These are phyloP conservation scores for Thalassiosira mediterranea DNA, from an alignment of 352 stramenopile genomes.

Conservation along the genomic window DNA sequence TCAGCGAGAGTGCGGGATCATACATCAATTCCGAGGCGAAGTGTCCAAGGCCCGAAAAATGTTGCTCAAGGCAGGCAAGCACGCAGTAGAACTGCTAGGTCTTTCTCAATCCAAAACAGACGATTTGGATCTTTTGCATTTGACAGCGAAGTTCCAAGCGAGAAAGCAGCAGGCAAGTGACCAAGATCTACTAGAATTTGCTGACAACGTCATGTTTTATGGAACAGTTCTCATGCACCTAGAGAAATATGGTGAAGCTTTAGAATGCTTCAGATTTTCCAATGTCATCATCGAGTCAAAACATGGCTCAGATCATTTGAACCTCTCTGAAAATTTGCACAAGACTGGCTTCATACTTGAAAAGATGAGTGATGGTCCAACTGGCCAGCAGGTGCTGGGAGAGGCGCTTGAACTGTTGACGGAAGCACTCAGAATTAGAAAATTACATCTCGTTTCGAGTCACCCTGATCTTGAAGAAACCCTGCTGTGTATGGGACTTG, in stretches of 20 bases:
- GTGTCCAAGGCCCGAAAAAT: conserved; percentile 40
- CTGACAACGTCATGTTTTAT: conserved; percentile 63
- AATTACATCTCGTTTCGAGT: conserved; percentile 54
- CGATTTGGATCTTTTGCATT: conserved; percentile 29
- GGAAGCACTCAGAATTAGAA: conserved; percentile 63
- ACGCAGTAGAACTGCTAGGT: conserved; percentile 35
- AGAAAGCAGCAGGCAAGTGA: conserved; percentile 42
- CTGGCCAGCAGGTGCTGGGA: conserved; percentile 20
- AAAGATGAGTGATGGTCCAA: conserved; percentile 37
- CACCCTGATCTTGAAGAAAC: conserved; percentile 63
- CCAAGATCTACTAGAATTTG: conserved; percentile 49
- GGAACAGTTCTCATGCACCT: conserved; percentile 52
- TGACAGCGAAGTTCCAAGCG: conserved; percentile 50
- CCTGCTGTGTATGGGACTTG: conserved; percentile 55
- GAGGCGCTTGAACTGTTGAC: conserved; percentile 60
- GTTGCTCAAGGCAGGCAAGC: conserved; percentile 40
- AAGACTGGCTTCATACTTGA: conserved; percentile 54
- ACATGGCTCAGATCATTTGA: conserved; percentile 62
- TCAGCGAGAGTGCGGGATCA: conserved; percentile 50
- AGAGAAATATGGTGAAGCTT: conserved; percentile 43
- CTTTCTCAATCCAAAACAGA: conserved; percentile 33
- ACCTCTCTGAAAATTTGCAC: conserved; percentile 57
- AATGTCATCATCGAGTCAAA: conserved; percentile 62
- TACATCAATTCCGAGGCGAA: conserved; percentile 58
- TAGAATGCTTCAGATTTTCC: conserved; percentile 63